Percentiles rank a stretch among this genome's conserved stretches.
Conservation (phyloP, 129 eudicot species). For the Flaveria trinervia region DNA sequence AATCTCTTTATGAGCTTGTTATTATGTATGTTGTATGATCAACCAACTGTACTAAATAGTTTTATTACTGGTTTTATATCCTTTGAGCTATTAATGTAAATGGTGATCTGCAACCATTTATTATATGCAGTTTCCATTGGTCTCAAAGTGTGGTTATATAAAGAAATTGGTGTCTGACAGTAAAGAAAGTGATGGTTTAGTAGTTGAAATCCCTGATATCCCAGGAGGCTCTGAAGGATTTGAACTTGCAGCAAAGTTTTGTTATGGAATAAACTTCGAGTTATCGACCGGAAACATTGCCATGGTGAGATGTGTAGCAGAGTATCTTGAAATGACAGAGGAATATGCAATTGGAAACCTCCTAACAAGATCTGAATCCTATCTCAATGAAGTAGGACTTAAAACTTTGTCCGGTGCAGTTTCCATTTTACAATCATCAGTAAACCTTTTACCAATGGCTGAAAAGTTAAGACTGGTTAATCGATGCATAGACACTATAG, state of each 20-base stretch:
- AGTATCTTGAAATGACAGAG: constrained; percentile 95
- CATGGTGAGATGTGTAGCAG: constrained; percentile 78
- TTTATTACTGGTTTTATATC: too few species aligned
- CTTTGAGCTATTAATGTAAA: not conserved
- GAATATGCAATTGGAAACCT: constrained; percentile 74
- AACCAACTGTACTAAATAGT: not conserved
- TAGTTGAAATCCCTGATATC: constrained; percentile 61
- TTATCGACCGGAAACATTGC: constrained; percentile 75
- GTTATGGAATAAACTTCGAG: constrained; percentile 89
- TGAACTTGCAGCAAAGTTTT: constrained; percentile 92
- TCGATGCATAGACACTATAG: constrained; percentile 82
- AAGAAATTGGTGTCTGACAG: constrained; percentile 56
- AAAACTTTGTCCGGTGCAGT: constrained; percentile 62
- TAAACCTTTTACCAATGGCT: constrained; percentile 57
- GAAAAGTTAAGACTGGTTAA: constrained; percentile 68
- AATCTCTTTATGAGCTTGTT: not conserved
- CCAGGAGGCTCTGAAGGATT: constrained; percentile 90
- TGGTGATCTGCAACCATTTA: constrained; percentile 2
- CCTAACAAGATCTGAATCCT: constrained; percentile 71
- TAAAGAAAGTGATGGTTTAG: constrained; percentile 36
- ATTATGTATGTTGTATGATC: not conserved
- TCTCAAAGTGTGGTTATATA: constrained; percentile 82
- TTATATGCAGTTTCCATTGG: constrained; percentile 71
- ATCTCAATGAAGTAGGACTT: constrained; percentile 73
- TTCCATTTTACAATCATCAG: constrained; percentile 59